A percentile compares a stretch with the other conserved stretches of the same genome.
These are phyloP conservation scores for Colletotrichum sp. DNA, from an alignment of 2,329 filamentous ascomycete species.

Conservation along the genomic window DNA sequence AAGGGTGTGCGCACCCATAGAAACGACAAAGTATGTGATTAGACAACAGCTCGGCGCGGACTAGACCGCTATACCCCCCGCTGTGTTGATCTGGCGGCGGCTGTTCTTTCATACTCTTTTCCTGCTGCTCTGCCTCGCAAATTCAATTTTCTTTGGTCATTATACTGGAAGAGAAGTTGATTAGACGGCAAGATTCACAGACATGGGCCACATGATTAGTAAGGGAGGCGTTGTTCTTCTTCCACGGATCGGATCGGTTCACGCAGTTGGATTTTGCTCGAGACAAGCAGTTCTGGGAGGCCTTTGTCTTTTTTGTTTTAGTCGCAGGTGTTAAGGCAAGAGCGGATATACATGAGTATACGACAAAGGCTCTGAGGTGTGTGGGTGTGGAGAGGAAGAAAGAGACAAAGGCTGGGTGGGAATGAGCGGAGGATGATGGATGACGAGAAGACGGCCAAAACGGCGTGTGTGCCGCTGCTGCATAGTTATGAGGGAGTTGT, in stretches of 20 bases:
- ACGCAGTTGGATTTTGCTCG: neutral
- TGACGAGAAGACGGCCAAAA: neutral
- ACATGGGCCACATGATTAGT: neutral
- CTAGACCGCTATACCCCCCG: slow-evolving; percentile 16
- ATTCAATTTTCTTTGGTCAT: slow-evolving; percentile 13
- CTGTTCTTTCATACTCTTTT: neutral
- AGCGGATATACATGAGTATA: neutral
- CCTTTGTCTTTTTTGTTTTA: neutral
- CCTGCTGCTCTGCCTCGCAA: neutral
- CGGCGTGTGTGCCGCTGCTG: neutral
- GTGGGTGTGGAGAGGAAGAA: neutral
- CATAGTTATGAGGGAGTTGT: slow-evolving; percentile 9
- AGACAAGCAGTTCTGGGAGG: neutral
- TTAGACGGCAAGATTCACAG: slow-evolving; percentile 3
- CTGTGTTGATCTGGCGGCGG: slow-evolving; percentile 1
- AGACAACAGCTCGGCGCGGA: slow-evolving; percentile 11
- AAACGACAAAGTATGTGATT: neutral
- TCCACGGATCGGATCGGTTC: neutral
- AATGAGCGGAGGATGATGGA: neutral
- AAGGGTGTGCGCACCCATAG: neutral
- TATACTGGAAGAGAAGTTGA: slow-evolving; percentile 3
- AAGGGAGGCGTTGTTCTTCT: neutral
- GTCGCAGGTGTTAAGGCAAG: neutral
- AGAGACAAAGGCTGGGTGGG: neutral
- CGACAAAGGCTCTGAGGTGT: neutral